Evolutionary conservation across 2,329 filamentous ascomycete genomes (phyloP).

Genomic region (Xylariales sp.): DNA sequence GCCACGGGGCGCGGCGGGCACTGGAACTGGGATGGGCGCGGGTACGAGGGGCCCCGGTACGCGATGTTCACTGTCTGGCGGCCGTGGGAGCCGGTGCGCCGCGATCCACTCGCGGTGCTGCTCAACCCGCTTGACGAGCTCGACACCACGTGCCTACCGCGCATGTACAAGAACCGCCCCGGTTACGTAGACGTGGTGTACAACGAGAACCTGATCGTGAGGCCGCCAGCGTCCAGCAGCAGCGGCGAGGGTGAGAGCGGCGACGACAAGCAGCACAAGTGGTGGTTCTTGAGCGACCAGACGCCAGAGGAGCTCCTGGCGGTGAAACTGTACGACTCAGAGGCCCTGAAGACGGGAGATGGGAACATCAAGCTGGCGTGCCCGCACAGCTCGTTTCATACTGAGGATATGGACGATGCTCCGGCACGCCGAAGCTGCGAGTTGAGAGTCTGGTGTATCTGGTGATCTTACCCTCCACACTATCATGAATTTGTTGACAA

Average conservation of each 20-base stretch:
- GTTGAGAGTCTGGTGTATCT: constrained; percentile 4
- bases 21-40: constrained; percentile 9
- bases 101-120: constrained; percentile 15
- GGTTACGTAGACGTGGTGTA: constrained; percentile 2
- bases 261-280: constrained; percentile 10
- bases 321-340: constrained; percentile 15
- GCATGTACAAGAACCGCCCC: constrained; percentile 6
- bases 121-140: constrained; percentile 7
- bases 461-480: too few relatives aligned
- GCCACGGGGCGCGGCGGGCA: neutral
- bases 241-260: too few relatives aligned
- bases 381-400: constrained; percentile 3
- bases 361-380: neutral
- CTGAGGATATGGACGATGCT: neutral
- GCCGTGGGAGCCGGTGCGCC: constrained; percentile 13
- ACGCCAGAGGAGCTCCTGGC: constrained; percentile 14
- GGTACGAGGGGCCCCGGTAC: constrained; percentile 10
- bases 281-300: constrained; percentile 14
- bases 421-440: constrained; percentile 2
- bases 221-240: too few relatives aligned
- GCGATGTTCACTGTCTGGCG: constrained; percentile 16
- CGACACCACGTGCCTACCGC: constrained; percentile 11
- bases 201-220: constrained; percentile 5
- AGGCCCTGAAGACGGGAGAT: constrained; percentile 6
- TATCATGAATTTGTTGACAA: too few relatives aligned